Evolutionary conservation across 179 eudicot genomes (phyloP).

Genomic region (Beta lomatogona): DNA sequence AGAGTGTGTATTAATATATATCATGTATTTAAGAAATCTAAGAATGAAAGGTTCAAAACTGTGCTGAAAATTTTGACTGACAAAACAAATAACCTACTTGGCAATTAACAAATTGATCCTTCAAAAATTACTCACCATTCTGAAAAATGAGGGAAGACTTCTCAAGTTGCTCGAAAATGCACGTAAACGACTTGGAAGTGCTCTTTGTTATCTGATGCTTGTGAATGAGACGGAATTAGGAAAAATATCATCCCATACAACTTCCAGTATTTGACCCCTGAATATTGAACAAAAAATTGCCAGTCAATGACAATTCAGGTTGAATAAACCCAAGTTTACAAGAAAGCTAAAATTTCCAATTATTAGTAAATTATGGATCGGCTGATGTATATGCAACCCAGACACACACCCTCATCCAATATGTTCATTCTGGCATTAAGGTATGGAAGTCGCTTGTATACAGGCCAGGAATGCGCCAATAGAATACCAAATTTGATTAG

Average conservation of each 20-base stretch:
- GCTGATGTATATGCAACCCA: conserved; percentile 4
- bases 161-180: conserved; percentile 14
- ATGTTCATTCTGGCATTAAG: no score
- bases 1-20: neutral
- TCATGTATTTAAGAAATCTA: neutral
- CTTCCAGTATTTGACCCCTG: conserved; percentile 1
- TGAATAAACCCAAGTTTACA: neutral
- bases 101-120: neutral
- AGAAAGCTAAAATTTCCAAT: neutral
- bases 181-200: conserved; percentile 3
- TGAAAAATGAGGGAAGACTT: neutral
- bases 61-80: conserved; percentile 15
- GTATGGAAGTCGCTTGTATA: no score
- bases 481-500: no score
- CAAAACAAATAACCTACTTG: conserved; percentile 18
- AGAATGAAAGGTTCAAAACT: conserved; percentile 24
- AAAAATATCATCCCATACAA: neutral
- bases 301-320: neutral
- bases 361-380: neutral
- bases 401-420: neutral
- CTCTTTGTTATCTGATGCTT: neutral
- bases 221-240: neutral
- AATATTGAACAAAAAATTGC: neutral
- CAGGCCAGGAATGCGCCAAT: no score
- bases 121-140: neutral